Conservation (phyloP, 371 early-diverging fungal genomes). For the Mucor irregularis region DNA sequence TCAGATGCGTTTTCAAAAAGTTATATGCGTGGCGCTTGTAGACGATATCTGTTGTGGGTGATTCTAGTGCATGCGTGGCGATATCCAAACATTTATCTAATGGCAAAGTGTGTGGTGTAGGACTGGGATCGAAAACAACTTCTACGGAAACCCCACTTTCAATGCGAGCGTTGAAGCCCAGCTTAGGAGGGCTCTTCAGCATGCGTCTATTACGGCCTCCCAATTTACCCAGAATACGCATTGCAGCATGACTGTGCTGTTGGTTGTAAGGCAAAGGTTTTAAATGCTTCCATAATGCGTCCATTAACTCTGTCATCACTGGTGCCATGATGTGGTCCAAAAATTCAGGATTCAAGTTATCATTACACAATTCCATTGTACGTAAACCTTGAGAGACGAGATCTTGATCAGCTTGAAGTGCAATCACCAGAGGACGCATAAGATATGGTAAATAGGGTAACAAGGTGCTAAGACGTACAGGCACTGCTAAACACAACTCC, state of each 20-base stretch:
- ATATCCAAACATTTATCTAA: slow-evolving; percentile 57
- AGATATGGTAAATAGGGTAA: slow-evolving; percentile 93
- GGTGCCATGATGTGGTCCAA: slow-evolving; percentile 95
- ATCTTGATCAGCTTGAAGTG: slow-evolving; percentile 90
- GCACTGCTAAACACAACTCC: slow-evolving; percentile 93
- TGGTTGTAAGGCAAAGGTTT: slow-evolving; percentile 84
- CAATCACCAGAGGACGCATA: slow-evolving; percentile 95
- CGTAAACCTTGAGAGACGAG: slow-evolving; percentile 94
- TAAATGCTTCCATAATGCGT: slow-evolving; percentile 88
- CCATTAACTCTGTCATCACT: slow-evolving; percentile 92
- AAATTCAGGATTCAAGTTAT: slow-evolving; percentile 96
- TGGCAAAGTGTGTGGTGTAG: slow-evolving; percentile 52
- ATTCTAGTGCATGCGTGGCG: slow-evolving; percentile 59
- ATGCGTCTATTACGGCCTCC: slow-evolving; percentile 89
- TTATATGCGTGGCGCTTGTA: slow-evolving; percentile 71
- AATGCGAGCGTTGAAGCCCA: slow-evolving; percentile 49
- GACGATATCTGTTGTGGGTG: slow-evolving; percentile 48
- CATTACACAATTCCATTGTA: slow-evolving; percentile 97
- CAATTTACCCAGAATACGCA: slow-evolving; percentile 95
- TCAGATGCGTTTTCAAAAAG: slow-evolving; percentile 70
- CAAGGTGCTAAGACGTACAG: slow-evolving; percentile 93
- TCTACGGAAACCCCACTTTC: slow-evolving; percentile 69
- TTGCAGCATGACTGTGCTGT: slow-evolving; percentile 82
- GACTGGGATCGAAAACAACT: slow-evolving; percentile 61
- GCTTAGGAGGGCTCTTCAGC: slow-evolving; percentile 68